Evolutionary conservation across 2,329 filamentous ascomycete genomes (phyloP).

Genomic region (Talaromyces sp.): DNA sequence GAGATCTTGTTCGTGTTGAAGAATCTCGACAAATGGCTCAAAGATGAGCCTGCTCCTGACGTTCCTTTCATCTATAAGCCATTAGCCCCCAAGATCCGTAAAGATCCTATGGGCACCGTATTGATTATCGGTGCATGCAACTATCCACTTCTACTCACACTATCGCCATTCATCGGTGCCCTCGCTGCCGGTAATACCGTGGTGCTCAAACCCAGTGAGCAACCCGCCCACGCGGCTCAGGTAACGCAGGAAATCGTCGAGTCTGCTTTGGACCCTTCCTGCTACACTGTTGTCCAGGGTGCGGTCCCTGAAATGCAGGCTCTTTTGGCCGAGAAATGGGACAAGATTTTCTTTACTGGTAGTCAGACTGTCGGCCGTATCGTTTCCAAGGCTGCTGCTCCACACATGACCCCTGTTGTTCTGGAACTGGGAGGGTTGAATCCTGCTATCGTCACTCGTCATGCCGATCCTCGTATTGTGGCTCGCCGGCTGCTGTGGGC

Average conservation of each 20-base stretch:
- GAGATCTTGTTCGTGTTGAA: constrained; percentile 76
- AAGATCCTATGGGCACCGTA: constrained; percentile 80
- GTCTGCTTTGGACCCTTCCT: constrained; percentile 69
- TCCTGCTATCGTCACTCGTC: constrained; percentile 84
- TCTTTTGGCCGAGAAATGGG: constrained; percentile 84
- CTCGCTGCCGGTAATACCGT: constrained; percentile 90
- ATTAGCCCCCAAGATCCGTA: constrained; percentile 71
- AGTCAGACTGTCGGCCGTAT: constrained; percentile 75
- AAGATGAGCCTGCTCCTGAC: constrained; percentile 72
- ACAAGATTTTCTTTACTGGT: constrained; percentile 97
- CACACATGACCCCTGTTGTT: constrained; percentile 79
- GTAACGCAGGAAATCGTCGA: constrained; percentile 75
- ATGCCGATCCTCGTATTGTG: constrained; percentile 73
- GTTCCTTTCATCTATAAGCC: constrained; percentile 65
- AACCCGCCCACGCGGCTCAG: constrained; percentile 69
- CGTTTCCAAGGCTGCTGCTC: constrained; percentile 82
- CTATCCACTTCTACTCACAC: constrained; percentile 77
- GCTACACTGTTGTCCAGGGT: constrained; percentile 77
- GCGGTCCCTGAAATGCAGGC: constrained; percentile 73
- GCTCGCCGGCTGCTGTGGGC: constrained; percentile 84
- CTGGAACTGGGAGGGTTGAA: constrained; percentile 90
- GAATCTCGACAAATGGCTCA: constrained; percentile 75
- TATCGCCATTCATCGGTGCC: constrained; percentile 79
- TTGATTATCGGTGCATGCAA: constrained; percentile 93
- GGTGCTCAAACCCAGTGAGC: constrained; percentile 86